A percentile compares a stretch with the other conserved stretches of the same genome.
These are phyloP conservation scores for Penicillium sp. DNA, from an alignment of 2,329 filamentous ascomycete species.

Conservation along the genomic window DNA sequence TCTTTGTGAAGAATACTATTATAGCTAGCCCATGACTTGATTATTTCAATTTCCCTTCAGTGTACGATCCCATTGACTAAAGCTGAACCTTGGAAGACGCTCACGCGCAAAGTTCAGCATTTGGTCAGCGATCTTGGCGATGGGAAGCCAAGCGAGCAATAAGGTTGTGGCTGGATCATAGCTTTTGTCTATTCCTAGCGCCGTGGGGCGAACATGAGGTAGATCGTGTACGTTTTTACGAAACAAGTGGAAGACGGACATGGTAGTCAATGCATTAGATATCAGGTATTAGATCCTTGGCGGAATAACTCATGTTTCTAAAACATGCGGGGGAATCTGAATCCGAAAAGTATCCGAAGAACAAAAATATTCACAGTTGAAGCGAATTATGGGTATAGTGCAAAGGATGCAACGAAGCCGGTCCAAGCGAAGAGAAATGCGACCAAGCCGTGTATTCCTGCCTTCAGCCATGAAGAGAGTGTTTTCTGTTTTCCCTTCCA, in stretches of 20 bases:
- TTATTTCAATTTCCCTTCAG: too few relatives aligned
- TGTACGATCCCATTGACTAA: too few relatives aligned
- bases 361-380: slow-evolving; percentile 2
- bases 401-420: slow-evolving; percentile 10
- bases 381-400: slow-evolving; percentile 17
- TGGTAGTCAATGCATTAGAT: slow-evolving; percentile 2
- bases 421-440: slow-evolving; percentile 11
- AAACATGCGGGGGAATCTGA: slow-evolving; percentile 2
- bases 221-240: background rate
- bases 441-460: slow-evolving; percentile 2
- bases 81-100: too few relatives aligned
- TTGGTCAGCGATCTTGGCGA: background rate
- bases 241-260: background rate
- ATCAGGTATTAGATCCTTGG: background rate
- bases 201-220: background rate
- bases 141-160: background rate
- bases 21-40: too few relatives aligned
- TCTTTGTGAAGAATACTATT: too few relatives aligned
- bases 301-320: background rate
- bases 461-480: background rate
- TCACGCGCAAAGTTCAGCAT: too few relatives aligned
- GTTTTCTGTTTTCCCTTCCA: background rate
- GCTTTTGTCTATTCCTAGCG: background rate
- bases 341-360: slow-evolving; percentile 3
- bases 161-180: background rate